phyloP scores from a whole-genome alignment of 768 basidiomycete genomes.

The Suillus placidus region DNA sequence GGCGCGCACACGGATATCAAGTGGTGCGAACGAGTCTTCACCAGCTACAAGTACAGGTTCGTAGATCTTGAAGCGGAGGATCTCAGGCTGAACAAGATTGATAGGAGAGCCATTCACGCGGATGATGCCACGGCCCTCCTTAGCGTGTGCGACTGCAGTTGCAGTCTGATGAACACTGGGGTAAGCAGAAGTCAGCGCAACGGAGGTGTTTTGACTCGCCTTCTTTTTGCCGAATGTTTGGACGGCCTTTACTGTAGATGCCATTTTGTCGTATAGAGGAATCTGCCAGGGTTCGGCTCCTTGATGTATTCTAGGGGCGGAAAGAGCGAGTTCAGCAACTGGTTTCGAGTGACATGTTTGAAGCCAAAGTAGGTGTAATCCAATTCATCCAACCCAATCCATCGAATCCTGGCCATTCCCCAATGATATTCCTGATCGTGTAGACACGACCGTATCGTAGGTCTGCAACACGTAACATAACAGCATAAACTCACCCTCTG shows the following conservation, averaged over 20 bases:
- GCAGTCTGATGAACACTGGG: slow-evolving; percentile 67
- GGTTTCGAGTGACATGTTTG: slow-evolving; percentile 6
- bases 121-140: slow-evolving; percentile 94
- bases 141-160: slow-evolving; percentile 96
- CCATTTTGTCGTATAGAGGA: slow-evolving; percentile 44
- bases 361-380: background rate
- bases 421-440: slow-evolving; percentile 25
- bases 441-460: background rate
- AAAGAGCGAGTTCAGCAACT: slow-evolving; percentile 20
- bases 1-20: slow-evolving; percentile 97
- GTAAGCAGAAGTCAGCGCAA: slow-evolving; percentile 10
- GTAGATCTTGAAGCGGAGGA: slow-evolving; percentile 97
- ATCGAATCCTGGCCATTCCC: slow-evolving; percentile 44
- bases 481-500: slow-evolving; percentile 42
- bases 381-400: slow-evolving; percentile 40
- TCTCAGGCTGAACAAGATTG: slow-evolving; percentile 91
- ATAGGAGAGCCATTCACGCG: slow-evolving; percentile 97
- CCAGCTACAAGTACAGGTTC: slow-evolving; percentile 95
- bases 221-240: slow-evolving; percentile 99
- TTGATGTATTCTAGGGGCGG: slow-evolving; percentile 21
- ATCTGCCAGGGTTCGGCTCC: slow-evolving; percentile 20
- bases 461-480: slow-evolving; percentile 9
- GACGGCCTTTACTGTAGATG: slow-evolving; percentile 85
- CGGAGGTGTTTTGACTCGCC: slow-evolving; percentile 48
- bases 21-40: slow-evolving; percentile 79